Base-by-base conservation (phyloP, 805 yeast genomes). In the Wickerhamomyces bisporus region DNA sequence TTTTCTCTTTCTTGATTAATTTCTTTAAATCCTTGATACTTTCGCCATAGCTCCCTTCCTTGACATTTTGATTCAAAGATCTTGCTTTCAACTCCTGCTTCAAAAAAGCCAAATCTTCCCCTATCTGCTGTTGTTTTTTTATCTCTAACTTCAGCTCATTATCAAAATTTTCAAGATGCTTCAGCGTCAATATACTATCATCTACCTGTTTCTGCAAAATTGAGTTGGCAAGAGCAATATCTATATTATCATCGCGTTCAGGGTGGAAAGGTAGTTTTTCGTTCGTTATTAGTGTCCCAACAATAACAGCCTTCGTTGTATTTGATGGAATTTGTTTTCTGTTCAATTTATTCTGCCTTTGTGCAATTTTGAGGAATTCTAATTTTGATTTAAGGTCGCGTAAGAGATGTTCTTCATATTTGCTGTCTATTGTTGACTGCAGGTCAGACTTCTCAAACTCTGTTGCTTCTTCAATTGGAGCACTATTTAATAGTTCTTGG, bases 231-330 rank as follows among this genome's bases (percentile, higher is more conserved):
- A 52, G 19, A 0, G 48, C 34, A 7, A 50, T 43, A 21, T 49
- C 53, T n/a, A 52, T 45, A 3, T 42, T 38, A 38, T 53, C 58
- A 12, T 52, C 57, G 19, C 58, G 41, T 34, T 47, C 53, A 12
- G 40, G 30, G 13, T 41, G 41, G 17, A 49, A 40, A 0, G 58
- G 50, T 0, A 53, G 16, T 9, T 46, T 39, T 9, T 47, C 48
- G 25, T 45, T 47, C 0, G 55, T 30, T 12, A 30, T 36, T 16
- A 14, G 7, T 2, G 37, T 26, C 1, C 50, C 53, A 7, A 31
- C 39, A n/a, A 40, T 29, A 11, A 8, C 3, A 19, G 25, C 18
- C 29, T 26, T 12, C 36, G 35, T 21, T 34, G 31, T 13, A 3
- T 15, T 16, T n/a, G 12, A 10, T 21, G 24, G 24, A 7, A 7